Base-by-base conservation (phyloP, 306 rosid species). In the Inga leiocalycina region DNA sequence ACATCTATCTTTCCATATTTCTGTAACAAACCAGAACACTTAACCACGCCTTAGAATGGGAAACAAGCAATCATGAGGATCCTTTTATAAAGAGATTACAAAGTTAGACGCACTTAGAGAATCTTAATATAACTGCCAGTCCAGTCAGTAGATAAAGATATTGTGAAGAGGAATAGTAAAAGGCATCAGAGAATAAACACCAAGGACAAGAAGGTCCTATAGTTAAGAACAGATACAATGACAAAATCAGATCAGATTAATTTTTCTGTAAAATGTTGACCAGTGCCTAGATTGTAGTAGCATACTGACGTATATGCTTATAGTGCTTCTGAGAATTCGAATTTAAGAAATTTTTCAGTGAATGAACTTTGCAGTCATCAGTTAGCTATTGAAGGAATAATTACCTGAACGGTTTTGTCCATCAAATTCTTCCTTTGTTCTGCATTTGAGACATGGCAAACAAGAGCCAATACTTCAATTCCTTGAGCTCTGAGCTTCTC, bases 1-100 rank as follows among this genome's bases (percentile, higher is more conserved):
- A 94, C 94, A 82, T 96, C 98, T 81, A 94, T 85, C 81, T 88
- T 96, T 74, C 99, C 97, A 80, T 92, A 97, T 86, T 87, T 91
- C 99, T 97, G 97, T 24, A 82, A 85, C 32, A 81, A 87, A 86
- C 72, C 75, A 80, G 41, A 81, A 71, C 22, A 9, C 79, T 81
- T 66, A 77, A 85, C 20, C 59, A 78, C 45, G 66, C 39, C 65
- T 71, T 27, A 81, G 52, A 81, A 79, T 74, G 32, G 20, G 76
- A 78, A 51, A 71, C 74, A 64, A 54, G 65, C 43, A 39, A 22
- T 71, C 27, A 14, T 35, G 65, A 78, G 39, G 56, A 44, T 22
- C 20, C 39, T 43, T 81, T 57, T 75, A 61, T 8, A n/a, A 34
- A 16, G 59, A 45, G 57, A 84, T 80, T 39, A 44, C 9, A 75